phyloP scores from a whole-genome alignment of 164 flowering plant species.

The Piper longum region DNA sequence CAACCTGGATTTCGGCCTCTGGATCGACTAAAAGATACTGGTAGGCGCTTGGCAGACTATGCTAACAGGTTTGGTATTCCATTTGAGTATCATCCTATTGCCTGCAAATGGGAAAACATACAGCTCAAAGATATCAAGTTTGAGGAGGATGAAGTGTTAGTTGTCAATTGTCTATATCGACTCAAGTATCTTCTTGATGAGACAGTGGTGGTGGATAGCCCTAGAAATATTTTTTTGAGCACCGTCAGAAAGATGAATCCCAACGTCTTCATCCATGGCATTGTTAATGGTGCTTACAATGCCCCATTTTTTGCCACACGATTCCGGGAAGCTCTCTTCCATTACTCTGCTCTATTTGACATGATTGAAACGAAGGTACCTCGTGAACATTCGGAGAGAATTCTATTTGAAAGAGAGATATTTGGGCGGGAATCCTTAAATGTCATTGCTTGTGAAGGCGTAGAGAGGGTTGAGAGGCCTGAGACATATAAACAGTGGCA shows the following conservation, averaged over 20 bases:
- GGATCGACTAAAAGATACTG: slow-evolving; percentile 66
- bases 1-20: slow-evolving; percentile 86
- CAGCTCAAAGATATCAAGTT: slow-evolving; percentile 52
- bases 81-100: slow-evolving; percentile 65
- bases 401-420: slow-evolving; percentile 50
- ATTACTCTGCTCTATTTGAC: slow-evolving; percentile 66
- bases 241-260: slow-evolving; percentile 1
- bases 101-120: slow-evolving; percentile 70
- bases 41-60: slow-evolving; percentile 53
- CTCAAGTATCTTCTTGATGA: slow-evolving; percentile 52
- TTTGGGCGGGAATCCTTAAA: slow-evolving; percentile 58
- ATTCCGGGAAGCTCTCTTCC: slow-evolving; percentile 70
- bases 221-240: slow-evolving; percentile 39
- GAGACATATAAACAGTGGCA: too few species aligned
- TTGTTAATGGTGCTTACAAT: slow-evolving; percentile 20
- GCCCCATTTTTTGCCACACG: slow-evolving; percentile 80
- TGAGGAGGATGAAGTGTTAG: slow-evolving; percentile 44
- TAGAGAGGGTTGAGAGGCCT: slow-evolving; percentile 25
- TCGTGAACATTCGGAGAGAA: slow-evolving; percentile 48
- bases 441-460: slow-evolving; percentile 74
- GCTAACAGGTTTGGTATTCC: slow-evolving; percentile 55
- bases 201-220: slow-evolving; percentile 43
- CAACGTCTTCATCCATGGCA: too few species aligned
- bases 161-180: slow-evolving; percentile 14
- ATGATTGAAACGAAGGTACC: slow-evolving; percentile 64